A percentile compares a stretch with the other conserved stretches of the same genome.
These are phyloP conservation scores for Protomyces inundatus DNA, from an alignment of 1,139 yeast genomes.

Conservation along the genomic window DNA sequence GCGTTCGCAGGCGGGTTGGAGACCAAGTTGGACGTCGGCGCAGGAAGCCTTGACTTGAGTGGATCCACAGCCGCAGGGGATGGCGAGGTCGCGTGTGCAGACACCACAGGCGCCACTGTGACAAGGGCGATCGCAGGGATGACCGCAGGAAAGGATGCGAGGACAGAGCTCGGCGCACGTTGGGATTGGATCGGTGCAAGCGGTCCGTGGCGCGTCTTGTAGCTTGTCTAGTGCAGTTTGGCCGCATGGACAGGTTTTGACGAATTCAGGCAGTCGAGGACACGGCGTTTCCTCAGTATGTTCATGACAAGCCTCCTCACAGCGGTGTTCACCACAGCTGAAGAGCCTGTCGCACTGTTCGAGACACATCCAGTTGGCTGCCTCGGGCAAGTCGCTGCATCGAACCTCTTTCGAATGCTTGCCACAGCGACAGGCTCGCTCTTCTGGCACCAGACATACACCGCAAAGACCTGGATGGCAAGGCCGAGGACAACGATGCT, in stretches of 20 bases:
- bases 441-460: constrained; percentile 49
- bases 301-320: constrained; percentile 55
- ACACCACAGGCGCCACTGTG: constrained; percentile 72
- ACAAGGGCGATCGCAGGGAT: constrained; percentile 59
- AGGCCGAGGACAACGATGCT: constrained; percentile 53
- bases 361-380: constrained; percentile 48
- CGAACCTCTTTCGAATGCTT: constrained; percentile 44
- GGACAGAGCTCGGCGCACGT: constrained; percentile 64
- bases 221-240: constrained; percentile 44
- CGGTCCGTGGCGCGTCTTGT: constrained; percentile 46
- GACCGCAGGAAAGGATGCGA: constrained; percentile 66
- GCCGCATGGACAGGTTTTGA: constrained; percentile 76
- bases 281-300: constrained; percentile 41
- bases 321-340: constrained; percentile 65
- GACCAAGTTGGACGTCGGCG: constrained; percentile 23
- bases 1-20: constrained; percentile 57
- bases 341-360: constrained; percentile 47
- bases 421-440: constrained; percentile 71
- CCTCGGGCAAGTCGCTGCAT: constrained; percentile 46
- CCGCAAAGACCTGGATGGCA: constrained; percentile 85
- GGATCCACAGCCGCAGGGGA: constrained; percentile 41
- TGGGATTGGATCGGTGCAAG: constrained; percentile 71
- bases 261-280: constrained; percentile 55
- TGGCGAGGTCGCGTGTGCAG: constrained; percentile 42
- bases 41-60: constrained; percentile 32